Base-by-base conservation (phyloP, 768 basidiomycete species). In the Naganishia kalamii region DNA sequence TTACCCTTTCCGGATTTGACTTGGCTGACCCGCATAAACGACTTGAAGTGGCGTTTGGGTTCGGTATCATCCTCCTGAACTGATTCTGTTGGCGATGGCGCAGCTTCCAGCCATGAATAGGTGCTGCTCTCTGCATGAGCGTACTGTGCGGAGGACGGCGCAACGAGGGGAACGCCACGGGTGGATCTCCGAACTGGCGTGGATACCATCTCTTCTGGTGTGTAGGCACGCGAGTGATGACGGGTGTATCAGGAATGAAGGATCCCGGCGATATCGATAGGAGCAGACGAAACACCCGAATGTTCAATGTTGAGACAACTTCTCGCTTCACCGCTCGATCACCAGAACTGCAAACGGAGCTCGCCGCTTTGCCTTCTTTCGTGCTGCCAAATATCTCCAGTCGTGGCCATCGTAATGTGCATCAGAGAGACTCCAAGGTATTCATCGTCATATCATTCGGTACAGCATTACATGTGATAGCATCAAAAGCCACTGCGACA, bases 121-220 rank as follows among this genome's bases (percentile, higher is more conserved):
- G 50, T 40, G 33, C 46, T 64, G 0, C 21, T 41, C 8, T 35
- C n/a, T 25, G 63, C 37, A 27, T 49, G 32, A 29, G 48, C 37
- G 40, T 17, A 64, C 43, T 51, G 63, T 10, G 63, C 49, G 33
- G 44, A 41, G 4, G 63, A 47, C 19, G 63, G 63, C 33, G 63
- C 49, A 30, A 64, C 63, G 51, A 64, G 63, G 5, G 63, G 63
- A 27, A 64, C 44, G 7, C 63, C 63, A n/a, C 63, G 63, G n/a
- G 63, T 64, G 49, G 63, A 64, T 17, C 63, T 49, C 13, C 63
- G 49, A 17, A 64, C 49, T 1, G 63, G 63, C 6, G 63, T 64
- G 4, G 62, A 57, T n/a, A 35, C 51, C 54, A 57, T 57, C 48
- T 25, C 48, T 5, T 30, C 13, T 29, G 48, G 8, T 50, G 8